Conservation (phyloP, 2,329 filamentous ascomycete species). For the Westerdykella aurantiaca region DNA sequence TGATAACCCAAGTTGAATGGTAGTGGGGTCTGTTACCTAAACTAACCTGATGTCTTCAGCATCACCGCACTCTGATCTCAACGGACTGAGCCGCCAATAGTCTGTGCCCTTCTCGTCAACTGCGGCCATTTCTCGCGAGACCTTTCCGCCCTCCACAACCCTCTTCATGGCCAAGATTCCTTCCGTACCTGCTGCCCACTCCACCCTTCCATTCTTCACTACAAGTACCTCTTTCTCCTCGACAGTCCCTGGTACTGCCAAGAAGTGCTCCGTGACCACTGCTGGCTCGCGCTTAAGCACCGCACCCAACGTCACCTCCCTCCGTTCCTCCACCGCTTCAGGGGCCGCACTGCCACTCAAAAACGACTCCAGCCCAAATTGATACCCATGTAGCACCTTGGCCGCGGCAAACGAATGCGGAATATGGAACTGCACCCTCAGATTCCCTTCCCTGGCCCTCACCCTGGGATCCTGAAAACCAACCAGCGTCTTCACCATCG, state of each 20-base stretch:
- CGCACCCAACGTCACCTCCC: not conserved
- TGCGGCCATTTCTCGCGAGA: not conserved
- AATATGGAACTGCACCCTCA: slow-evolving; percentile 13
- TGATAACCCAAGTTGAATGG: too few species aligned
- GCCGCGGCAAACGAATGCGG: slow-evolving; percentile 8
- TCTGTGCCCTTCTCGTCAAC: not conserved
- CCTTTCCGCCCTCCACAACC: not conserved
- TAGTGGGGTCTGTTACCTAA: too few species aligned
- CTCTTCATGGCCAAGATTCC: not conserved
- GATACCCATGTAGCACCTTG: slow-evolving; percentile 3
- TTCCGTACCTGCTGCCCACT: not conserved
- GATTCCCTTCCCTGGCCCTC: slow-evolving; percentile 9
- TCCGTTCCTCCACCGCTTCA: not conserved
- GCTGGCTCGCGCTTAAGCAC: not conserved
- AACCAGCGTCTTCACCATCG: slow-evolving; percentile 16
- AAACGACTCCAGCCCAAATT: slow-evolving; percentile 13
- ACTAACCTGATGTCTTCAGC: too few species aligned
- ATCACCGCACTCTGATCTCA: too few species aligned
- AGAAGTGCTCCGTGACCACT: not conserved
- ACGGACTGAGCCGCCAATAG: too few species aligned
- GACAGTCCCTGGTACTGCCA: not conserved
- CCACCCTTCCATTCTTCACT: not conserved
- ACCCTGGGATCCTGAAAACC: slow-evolving; percentile 11
- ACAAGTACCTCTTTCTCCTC: not conserved
- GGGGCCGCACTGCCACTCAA: slow-evolving; percentile 1